Percentiles rank a stretch among this genome's conserved stretches.
Conservation (phyloP, 441 rosid species). For the Manihot esculenta region DNA sequence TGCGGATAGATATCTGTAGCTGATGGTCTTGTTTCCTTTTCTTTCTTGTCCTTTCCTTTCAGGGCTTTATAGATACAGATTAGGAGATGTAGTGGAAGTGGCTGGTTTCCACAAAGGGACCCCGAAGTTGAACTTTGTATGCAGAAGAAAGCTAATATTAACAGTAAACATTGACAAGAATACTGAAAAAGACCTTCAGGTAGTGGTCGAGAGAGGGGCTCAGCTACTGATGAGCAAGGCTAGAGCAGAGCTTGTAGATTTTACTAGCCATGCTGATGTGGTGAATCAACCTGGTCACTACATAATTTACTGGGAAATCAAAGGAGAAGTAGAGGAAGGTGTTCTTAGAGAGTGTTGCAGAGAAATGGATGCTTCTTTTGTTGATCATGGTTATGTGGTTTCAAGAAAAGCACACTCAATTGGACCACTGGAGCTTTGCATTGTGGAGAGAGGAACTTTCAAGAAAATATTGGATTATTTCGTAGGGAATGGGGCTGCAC, state of each 20-base stretch:
- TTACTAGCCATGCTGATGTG: constrained; percentile 75
- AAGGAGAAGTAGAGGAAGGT: constrained; percentile 63
- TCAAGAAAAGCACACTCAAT: constrained; percentile 68
- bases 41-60: not conserved
- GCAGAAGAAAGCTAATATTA: constrained; percentile 74
- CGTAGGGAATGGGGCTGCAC: constrained; percentile 63
- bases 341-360: constrained; percentile 63
- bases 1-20: not conserved
- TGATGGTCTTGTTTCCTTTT: not conserved
- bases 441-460: constrained; percentile 70
- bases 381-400: constrained; percentile 77
- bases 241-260: constrained; percentile 69
- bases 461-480: constrained; percentile 66
- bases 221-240: constrained; percentile 47
- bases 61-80: constrained; percentile 74
- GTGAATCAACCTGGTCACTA: constrained; percentile 68
- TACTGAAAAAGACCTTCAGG: constrained; percentile 84
- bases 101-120: constrained; percentile 67
- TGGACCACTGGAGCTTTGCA: constrained; percentile 76
- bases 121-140: constrained; percentile 80
- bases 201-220: constrained; percentile 61
- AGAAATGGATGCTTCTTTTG: constrained; percentile 71
- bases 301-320: constrained; percentile 86
- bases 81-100: constrained; percentile 89
- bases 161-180: constrained; percentile 87